Evolutionary conservation across 2,329 filamentous ascomycete genomes (phyloP).

Genomic region (Trichoderma lentiforme): DNA sequence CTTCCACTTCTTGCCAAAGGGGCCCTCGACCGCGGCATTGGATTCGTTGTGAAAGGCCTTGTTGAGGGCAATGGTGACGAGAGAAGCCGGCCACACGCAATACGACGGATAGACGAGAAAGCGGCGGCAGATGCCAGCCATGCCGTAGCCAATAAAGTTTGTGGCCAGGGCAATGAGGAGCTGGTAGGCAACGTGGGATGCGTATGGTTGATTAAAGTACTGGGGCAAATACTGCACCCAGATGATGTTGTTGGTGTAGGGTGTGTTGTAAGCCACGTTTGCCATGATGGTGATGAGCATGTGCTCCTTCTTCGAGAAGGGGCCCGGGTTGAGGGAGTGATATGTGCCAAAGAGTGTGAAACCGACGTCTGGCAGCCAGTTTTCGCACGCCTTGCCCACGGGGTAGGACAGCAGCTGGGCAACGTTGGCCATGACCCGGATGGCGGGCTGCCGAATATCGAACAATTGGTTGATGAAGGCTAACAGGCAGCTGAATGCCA

Average conservation of each 20-base stretch:
- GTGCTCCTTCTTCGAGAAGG: slow-evolving; percentile 59
- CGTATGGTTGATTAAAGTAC: slow-evolving; percentile 54
- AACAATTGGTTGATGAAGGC: slow-evolving; percentile 57
- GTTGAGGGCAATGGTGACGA: slow-evolving; percentile 55
- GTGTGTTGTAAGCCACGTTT: slow-evolving; percentile 53
- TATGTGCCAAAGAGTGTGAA: slow-evolving; percentile 45
- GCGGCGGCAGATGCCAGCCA: slow-evolving; percentile 52
- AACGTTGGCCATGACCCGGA: slow-evolving; percentile 53
- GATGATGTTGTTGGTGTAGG: slow-evolving; percentile 55
- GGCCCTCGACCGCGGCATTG: slow-evolving; percentile 40
- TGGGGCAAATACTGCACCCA: slow-evolving; percentile 51
- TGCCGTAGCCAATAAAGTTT: slow-evolving; percentile 58
- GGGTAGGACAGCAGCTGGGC: slow-evolving; percentile 57
- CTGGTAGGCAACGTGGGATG: slow-evolving; percentile 51
- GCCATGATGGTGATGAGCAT: slow-evolving; percentile 62
- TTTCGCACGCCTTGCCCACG: slow-evolving; percentile 49
- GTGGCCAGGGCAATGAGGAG: slow-evolving; percentile 54
- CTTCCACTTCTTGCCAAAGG: slow-evolving; percentile 42
- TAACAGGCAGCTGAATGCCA: slow-evolving; percentile 48
- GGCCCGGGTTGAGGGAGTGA: slow-evolving; percentile 53
- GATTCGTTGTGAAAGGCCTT: slow-evolving; percentile 49
- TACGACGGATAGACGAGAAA: slow-evolving; percentile 56
- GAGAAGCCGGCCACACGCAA: slow-evolving; percentile 55
- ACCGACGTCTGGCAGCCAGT: slow-evolving; percentile 48
- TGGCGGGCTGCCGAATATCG: slow-evolving; percentile 53